Base-by-base conservation (phyloP, 352 stramenopile genomes). In the Globisporangium okanoganense region DNA sequence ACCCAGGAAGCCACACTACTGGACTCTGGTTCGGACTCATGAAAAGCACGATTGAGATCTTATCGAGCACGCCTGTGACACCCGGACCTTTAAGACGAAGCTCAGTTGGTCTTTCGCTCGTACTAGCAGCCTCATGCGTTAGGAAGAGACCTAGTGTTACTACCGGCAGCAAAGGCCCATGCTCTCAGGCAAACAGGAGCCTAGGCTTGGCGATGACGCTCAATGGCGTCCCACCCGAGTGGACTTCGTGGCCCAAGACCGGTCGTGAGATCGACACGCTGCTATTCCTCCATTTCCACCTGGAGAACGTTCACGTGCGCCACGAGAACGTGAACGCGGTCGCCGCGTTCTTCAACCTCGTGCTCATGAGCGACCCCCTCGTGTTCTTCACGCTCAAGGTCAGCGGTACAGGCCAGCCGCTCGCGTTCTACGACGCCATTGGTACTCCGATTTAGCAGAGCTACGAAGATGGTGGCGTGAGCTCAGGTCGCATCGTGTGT, bases 291-390 rank as follows among this genome's bases (percentile, higher is more conserved):
- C 52, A 58, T 13, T 33, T 49, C 14, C 36, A 38, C 52, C 10
- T 58, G 36, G 52, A 45, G 36, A 27, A 40, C 16, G 14, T 58
- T 13, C 9, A 40, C 5, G 14, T 20, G 52, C 35, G 52, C 1
- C 52, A 58, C 27, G 33, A 41, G 6, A 36, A 58, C 14, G 22
- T 58, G 12, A 36, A 58, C 38, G 36, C 53, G 7, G 9, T 58
- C 29, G 55, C 75, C 10, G 68, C 73, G 1, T 69, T 79, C 36
- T 71, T 79, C 61, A 78, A 78, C 31, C 51, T 75, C 13, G 69
- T 77, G 13, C 20, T 78, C 6, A 67, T 82, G 71, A 82, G 71
- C 31, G 69, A 79, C 43, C 71, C 74, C 3, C 47, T 82, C 16
- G 66, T 73, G 27, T 78, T 68, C 44, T 54, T 72, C 43, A 54